These are phyloP conservation scores for Populus pruinosa DNA, from an alignment of 345 rosid species.

Conservation along the genomic window DNA sequence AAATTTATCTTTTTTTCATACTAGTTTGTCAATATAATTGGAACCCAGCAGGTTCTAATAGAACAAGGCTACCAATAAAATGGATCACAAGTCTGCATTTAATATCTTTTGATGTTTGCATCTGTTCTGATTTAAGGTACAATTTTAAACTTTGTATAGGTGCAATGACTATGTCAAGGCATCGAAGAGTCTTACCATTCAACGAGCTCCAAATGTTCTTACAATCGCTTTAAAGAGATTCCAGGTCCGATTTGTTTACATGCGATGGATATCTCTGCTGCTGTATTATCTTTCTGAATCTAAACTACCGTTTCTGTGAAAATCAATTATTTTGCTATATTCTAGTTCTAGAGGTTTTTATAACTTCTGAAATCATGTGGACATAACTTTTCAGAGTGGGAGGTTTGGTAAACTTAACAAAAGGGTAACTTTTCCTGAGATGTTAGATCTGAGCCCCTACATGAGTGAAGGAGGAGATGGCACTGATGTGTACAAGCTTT, in stretches of 20 bases:
- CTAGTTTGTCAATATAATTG: not conserved
- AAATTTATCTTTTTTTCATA: not conserved
- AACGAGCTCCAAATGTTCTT: constrained; percentile 76
- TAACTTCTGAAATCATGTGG: constrained; percentile 5
- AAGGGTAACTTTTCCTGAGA: constrained; percentile 79
- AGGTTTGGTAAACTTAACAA: constrained; percentile 97
- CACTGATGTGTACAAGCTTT: constrained; percentile 67
- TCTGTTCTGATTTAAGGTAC: not conserved
- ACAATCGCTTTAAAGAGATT: constrained; percentile 93
- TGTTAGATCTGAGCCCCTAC: constrained; percentile 76
- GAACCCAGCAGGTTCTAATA: not conserved
- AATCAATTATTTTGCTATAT: not conserved
- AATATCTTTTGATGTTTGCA: not conserved
- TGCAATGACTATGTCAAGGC: constrained; percentile 95
- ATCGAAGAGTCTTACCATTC: constrained; percentile 80
- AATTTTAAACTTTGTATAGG: constrained; percentile 31
- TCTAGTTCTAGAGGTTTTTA: not conserved
- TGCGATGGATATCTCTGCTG: not conserved
- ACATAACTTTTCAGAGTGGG: constrained; percentile 68
- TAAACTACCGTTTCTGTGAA: not conserved
- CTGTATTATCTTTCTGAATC: not conserved
- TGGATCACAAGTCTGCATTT: not conserved
- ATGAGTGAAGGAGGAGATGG: constrained; percentile 76
- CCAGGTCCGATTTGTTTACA: constrained; percentile 45
- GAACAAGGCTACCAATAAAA: not conserved